phyloP scores from a whole-genome alignment of 2,329 filamentous ascomycete species.

The Aspergillus texensis region DNA sequence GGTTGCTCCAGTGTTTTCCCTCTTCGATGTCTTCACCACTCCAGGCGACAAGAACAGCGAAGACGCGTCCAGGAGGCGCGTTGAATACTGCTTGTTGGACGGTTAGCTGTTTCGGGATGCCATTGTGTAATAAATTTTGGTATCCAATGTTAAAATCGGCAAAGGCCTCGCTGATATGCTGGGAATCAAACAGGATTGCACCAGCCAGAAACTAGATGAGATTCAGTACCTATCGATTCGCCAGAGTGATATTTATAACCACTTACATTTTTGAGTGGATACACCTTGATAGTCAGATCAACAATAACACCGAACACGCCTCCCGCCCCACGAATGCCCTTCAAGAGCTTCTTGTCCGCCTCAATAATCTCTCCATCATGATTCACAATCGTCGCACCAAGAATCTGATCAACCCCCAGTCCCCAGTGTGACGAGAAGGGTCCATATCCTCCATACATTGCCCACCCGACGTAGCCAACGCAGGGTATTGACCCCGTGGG shows the following conservation, averaged over 20 bases:
- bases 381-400: not conserved
- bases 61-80: slow-evolving; percentile 14
- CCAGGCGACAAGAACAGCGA: slow-evolving; percentile 19
- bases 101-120: slow-evolving; percentile 11
- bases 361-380: not conserved
- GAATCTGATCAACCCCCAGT: not conserved
- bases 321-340: not conserved
- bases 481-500: no score
- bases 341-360: not conserved
- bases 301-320: not conserved
- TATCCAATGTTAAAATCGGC: slow-evolving; percentile 18
- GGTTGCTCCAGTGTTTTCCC: slow-evolving; percentile 19
- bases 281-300: not conserved
- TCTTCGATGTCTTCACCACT: slow-evolving; percentile 11
- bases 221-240: not conserved
- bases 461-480: no score
- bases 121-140: slow-evolving; percentile 8
- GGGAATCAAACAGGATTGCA: slow-evolving; percentile 19
- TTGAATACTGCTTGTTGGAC: slow-evolving; percentile 20
- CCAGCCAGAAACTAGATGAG: slow-evolving; percentile 23
- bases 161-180: slow-evolving; percentile 12
- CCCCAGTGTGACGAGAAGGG: not conserved
- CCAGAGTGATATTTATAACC: not conserved
- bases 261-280: not conserved
- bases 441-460: no score